Evolutionary conservation across 441 rosid species (phyloP).

Genomic region (Jatropha podagrica): DNA sequence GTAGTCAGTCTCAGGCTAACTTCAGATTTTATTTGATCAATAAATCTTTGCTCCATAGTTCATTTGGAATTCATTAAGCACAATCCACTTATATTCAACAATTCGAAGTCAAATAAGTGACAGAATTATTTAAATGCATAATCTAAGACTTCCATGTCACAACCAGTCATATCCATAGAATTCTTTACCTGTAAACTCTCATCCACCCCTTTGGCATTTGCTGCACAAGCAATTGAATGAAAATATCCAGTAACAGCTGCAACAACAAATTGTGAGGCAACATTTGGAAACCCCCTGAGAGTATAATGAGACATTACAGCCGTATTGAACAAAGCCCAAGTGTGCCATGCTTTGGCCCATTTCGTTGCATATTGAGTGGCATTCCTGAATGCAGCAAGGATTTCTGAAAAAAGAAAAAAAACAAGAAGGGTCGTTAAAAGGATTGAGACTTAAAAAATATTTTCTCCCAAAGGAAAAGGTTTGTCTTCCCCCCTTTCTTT

Average conservation of each 20-base stretch:
- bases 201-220: conserved; percentile 96
- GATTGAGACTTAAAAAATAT: not conserved
- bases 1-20: no score
- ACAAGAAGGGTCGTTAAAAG: not conserved
- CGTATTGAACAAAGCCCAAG: conserved; percentile 98
- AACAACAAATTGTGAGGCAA: conserved; percentile 86
- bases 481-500: no score
- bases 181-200: conserved; percentile 92
- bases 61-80: not conserved
- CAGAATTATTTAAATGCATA: conserved; percentile 7
- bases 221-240: conserved; percentile 96
- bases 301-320: conserved; percentile 98
- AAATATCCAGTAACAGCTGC: conserved; percentile 98
- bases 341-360: conserved; percentile 99
- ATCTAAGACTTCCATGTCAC: conserved; percentile 2
- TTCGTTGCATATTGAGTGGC: conserved; percentile 84
- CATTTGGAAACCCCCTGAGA: conserved; percentile 52
- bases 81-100: not conserved
- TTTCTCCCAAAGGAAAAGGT: not conserved
- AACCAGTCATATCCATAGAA: conserved; percentile 11
- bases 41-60: not conserved
- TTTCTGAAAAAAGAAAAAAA: conserved; percentile 51
- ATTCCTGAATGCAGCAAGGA: conserved; percentile 69
- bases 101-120: not conserved
- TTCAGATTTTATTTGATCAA: not conserved